Conservation (phyloP, 129 eudicot species). For the Erigeron canadensis region DNA sequence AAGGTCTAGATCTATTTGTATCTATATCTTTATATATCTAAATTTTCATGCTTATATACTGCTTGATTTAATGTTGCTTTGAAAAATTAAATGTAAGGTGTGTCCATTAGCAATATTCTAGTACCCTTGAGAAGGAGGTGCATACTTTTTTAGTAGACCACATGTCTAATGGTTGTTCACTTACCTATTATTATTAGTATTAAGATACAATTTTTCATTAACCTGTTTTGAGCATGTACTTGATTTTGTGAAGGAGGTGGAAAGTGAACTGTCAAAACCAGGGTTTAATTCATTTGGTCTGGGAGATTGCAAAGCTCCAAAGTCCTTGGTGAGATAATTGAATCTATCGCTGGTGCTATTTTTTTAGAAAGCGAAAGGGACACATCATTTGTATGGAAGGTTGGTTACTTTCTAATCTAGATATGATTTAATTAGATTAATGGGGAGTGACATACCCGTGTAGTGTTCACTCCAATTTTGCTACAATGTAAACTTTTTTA, state of each 20-base stretch:
- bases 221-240: constrained; percentile 54
- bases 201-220: background rate
- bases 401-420: constrained; percentile 33
- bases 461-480: no score
- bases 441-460: no score
- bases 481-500: no score
- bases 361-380: constrained; percentile 70
- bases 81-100: no score
- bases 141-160: background rate
- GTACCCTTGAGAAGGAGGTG: constrained; percentile 97
- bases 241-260: constrained; percentile 88
- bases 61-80: no score
- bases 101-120: no score
- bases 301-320: constrained; percentile 99
- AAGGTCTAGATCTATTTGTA: no score
- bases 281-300: constrained; percentile 91
- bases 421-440: background rate
- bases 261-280: constrained; percentile 64
- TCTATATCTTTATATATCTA: no score
- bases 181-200: background rate
- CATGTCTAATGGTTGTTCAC: background rate
- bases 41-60: no score
- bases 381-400: constrained; percentile 87
- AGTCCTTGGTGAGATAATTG: constrained; percentile 95
- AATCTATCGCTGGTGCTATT: constrained; percentile 98